A percentile compares a stretch with the other conserved stretches of the same genome.
Evolutionary conservation across 345 rosid genomes (phyloP).

Genomic region (Salix suchowensis): DNA sequence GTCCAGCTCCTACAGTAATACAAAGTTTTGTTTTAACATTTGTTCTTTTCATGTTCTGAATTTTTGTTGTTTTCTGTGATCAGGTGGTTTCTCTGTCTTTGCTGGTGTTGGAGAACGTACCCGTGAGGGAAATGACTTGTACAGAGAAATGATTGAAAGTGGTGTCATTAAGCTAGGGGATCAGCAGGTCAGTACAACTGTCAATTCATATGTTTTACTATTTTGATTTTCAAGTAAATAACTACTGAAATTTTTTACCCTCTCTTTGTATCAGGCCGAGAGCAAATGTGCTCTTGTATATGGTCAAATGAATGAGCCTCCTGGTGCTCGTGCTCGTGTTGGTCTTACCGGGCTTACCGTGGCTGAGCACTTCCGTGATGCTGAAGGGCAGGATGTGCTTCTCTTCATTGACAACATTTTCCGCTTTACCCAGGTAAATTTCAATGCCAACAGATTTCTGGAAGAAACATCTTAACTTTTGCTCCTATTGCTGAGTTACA

Average conservation of each 20-base stretch:
- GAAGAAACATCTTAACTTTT: too few relatives aligned
- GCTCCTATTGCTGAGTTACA: not conserved
- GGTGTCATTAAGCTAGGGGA: constrained; percentile 99
- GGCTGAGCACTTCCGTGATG: constrained; percentile 98
- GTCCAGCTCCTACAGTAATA: constrained; percentile 6
- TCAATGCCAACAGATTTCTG: not conserved
- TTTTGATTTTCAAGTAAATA: not conserved
- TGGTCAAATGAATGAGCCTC: constrained; percentile 99
- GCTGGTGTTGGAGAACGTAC: constrained; percentile 99
- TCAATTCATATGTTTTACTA: not conserved
- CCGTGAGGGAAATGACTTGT: constrained; percentile 98
- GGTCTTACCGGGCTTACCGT: constrained; percentile 97
- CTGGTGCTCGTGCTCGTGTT: constrained; percentile 99
- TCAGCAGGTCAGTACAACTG: constrained; percentile 52
- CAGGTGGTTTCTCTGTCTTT: constrained; percentile 99
- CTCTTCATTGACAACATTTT: constrained; percentile 95
- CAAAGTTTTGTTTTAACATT: too few relatives aligned
- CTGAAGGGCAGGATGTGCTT: constrained; percentile 98
- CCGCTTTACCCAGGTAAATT: constrained; percentile 86
- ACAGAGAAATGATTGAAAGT: constrained; percentile 98
- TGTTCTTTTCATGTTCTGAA: not conserved
- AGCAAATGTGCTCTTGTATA: constrained; percentile 97
- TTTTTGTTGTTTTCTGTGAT: constrained; percentile 11
- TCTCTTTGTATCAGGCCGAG: constrained; percentile 47
- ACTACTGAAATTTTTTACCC: not conserved